These are phyloP conservation scores for Suillus fuscotomentosus DNA, from an alignment of 768 basidiomycete species.

Conservation along the genomic window DNA sequence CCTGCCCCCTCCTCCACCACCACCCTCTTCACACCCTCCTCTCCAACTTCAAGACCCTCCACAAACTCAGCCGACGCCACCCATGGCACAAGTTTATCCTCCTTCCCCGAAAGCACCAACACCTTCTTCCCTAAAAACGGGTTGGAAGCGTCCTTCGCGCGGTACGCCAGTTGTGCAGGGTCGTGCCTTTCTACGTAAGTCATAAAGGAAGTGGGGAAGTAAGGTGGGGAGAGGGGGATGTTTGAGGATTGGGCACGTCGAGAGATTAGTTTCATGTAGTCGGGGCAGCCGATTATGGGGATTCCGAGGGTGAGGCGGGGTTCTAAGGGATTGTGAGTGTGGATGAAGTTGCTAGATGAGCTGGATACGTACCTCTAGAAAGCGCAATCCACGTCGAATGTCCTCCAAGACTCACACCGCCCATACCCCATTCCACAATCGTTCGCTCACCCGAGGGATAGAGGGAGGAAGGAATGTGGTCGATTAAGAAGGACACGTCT, in stretches of 20 bases:
- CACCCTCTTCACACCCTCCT: constrained; percentile 52
- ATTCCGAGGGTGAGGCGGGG: constrained; percentile 44
- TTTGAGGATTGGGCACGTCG: constrained; percentile 48
- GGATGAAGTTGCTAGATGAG: background rate
- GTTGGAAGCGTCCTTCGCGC: constrained; percentile 39
- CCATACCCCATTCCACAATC: constrained; percentile 67
- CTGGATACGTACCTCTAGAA: constrained; percentile 35
- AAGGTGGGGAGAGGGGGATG: constrained; percentile 46
- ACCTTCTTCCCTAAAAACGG: constrained; percentile 73
- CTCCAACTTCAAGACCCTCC: constrained; percentile 50
- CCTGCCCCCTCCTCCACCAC: constrained; percentile 55
- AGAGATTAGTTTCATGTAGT: constrained; percentile 56
- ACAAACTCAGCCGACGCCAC: constrained; percentile 55
- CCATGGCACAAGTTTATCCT: constrained; percentile 70
- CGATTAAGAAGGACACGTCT: constrained; percentile 80
- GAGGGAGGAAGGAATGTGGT: constrained; percentile 71
- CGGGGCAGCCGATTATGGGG: constrained; percentile 69
- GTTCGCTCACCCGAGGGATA: constrained; percentile 64
- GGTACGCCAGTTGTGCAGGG: constrained; percentile 44
- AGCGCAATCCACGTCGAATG: constrained; percentile 80
- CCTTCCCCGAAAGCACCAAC: constrained; percentile 65
- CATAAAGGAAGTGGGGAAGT: constrained; percentile 55
- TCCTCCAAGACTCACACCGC: constrained; percentile 81
- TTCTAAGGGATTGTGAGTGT: constrained; percentile 30
- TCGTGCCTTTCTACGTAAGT: constrained; percentile 45